These are phyloP conservation scores for Arachis hypogaea DNA, from an alignment of 306 rosid species.

Conservation along the genomic window DNA sequence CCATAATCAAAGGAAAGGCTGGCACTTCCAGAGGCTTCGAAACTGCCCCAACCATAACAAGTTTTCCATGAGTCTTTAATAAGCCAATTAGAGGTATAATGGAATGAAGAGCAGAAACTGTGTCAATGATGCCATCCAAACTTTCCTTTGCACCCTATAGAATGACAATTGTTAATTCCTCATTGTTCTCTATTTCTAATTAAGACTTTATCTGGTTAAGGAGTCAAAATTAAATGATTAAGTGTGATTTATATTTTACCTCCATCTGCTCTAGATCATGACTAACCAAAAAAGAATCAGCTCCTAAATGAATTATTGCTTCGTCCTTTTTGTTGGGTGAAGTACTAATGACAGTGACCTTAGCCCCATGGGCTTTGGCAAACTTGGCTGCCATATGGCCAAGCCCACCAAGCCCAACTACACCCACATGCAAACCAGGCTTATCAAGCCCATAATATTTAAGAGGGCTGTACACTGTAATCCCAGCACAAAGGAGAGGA, in stretches of 20 bases:
- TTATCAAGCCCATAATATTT: conserved; percentile 47
- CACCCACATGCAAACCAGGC: conserved; percentile 53
- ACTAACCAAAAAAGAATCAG: conserved; percentile 55
- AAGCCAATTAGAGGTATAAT: conserved; percentile 38
- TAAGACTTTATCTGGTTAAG: too few relatives aligned
- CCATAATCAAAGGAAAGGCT: conserved; percentile 19
- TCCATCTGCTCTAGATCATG: conserved; percentile 41
- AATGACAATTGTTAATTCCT: not conserved
- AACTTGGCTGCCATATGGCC: conserved; percentile 65
- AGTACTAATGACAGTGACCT: conserved; percentile 58
- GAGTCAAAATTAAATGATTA: too few relatives aligned
- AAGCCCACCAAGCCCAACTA: conserved; percentile 63
- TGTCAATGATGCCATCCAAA: conserved; percentile 50
- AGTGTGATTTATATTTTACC: conserved; percentile 10
- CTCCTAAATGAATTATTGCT: conserved; percentile 51
- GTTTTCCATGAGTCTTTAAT: conserved; percentile 45
- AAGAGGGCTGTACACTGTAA: conserved; percentile 62
- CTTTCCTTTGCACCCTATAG: conserved; percentile 14
- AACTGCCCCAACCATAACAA: conserved; percentile 40
- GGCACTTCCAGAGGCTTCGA: conserved; percentile 40
- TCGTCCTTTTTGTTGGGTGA: conserved; percentile 53
- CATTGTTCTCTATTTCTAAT: not conserved
- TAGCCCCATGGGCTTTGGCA: conserved; percentile 60
- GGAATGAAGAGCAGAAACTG: conserved; percentile 43
- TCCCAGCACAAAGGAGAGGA: conserved; percentile 67